Evolutionary conservation across 768 basidiomycete species (phyloP), one percentile per base, ranked within the genome.

Genomic region (Gyrodon lividus): DNA sequence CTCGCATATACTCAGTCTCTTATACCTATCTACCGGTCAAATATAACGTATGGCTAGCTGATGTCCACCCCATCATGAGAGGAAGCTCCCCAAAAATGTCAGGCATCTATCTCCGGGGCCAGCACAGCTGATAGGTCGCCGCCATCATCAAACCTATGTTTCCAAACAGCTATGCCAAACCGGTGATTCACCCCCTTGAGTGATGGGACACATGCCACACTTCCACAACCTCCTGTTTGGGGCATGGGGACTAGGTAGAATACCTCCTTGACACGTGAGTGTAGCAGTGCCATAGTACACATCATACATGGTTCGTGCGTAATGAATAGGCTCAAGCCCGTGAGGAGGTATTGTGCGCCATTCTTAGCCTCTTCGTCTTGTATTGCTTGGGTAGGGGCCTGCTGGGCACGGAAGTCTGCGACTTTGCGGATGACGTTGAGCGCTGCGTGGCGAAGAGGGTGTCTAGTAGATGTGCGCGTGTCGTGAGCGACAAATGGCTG

Each of bases 241-340:
- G 76, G 70, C 83, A 89, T 90, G 1, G 87, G 80, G 22, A 81
- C 64, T 30, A 98, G 64, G 63, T 86, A 84, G 64, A 91, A 78
- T 6, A 98, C 79, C 54, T 93, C 85, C 60, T 88, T 87, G 50
- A 98, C 92, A n/a, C 97, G 82, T 1, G 91, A 94, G 69, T 99
- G 97, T 6, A 97, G 73, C 19, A 98, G 72, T 2, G 94, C 92
- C 97, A 99, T 99, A 60, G 86, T 83, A 68, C 97, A 99, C 92
- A 98, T 93, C 50, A 99, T 80, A 60, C 97, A 99, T 0, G 97
- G 97, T 60, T 99, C 97, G 70, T 99, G 96, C 9, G 92, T 92
- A 47, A 84, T 82, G 73, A 98, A 98, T 22, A 98, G 75, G 1
- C 85, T 83, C 16, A 84, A 78, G 2, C 84, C 83, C 0, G 93